These are phyloP conservation scores for Persicaria tinctoria DNA, from an alignment of 148 eudicot species.

Conservation along the genomic window DNA sequence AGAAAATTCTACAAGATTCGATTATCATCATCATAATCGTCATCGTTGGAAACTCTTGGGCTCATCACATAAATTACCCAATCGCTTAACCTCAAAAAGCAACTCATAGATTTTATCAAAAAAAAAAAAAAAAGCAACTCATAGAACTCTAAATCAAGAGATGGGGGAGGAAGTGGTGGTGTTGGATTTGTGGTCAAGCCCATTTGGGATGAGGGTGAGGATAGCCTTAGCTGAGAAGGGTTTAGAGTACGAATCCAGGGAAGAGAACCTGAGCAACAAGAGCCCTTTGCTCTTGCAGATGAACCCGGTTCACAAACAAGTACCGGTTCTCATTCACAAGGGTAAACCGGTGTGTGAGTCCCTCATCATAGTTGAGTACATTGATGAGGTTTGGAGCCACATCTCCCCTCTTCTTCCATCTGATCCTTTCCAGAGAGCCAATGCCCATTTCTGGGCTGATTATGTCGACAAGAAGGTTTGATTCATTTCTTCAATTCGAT, in stretches of 20 bases:
- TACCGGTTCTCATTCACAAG: conserved; percentile 51
- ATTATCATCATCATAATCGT: neutral
- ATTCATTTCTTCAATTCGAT: neutral
- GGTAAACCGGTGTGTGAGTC: conserved; percentile 54
- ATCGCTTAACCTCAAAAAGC: neutral
- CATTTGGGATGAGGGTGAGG: conserved; percentile 34
- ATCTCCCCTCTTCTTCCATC: conserved; percentile 29
- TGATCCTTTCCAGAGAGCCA: conserved; percentile 36
- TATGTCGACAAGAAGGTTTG: conserved; percentile 40
- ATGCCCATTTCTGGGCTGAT: conserved; percentile 53
- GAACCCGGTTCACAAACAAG: conserved; percentile 46
- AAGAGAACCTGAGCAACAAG: conserved; percentile 27
- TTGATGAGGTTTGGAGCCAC: conserved; percentile 50
- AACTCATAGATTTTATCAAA: neutral
- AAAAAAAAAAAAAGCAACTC: neutral
- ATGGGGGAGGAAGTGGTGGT: conserved; percentile 19
- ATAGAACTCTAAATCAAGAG: neutral
- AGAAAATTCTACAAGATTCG: neutral
- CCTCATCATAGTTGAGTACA: conserved; percentile 33
- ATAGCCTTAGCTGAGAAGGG: conserved; percentile 41
- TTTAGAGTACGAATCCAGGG: conserved; percentile 27
- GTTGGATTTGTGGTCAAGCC: conserved; percentile 31
- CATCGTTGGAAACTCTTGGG: too few species aligned
- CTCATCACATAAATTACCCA: too few species aligned
- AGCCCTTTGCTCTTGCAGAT: conserved; percentile 29